Evolutionary conservation across 176 grass and related monocot species (phyloP), one percentile per base, ranked within the genome.

Genomic region (Aechmea fasciata): DNA sequence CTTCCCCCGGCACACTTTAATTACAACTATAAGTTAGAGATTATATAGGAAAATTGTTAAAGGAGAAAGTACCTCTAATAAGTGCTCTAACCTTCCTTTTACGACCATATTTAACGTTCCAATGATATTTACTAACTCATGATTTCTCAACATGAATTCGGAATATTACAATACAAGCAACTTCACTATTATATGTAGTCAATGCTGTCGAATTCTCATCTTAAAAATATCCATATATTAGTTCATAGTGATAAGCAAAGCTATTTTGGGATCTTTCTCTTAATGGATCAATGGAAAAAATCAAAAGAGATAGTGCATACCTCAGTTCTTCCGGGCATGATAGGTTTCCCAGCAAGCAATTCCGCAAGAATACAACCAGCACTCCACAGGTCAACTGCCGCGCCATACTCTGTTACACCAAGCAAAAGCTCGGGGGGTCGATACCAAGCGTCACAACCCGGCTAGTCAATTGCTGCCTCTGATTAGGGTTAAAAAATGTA

Each of bases 251-350:
- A 41, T 41, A 7, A 41, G 33, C 33, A 41, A 41, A 7, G 5
- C 5, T 41, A 41, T 41, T 41, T 6, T 7, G 33, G 33, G 33
- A 0, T 41, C 33, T 41, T 41, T 75, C 52, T 51, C 62, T 50
- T 53, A 24, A 51, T 73, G 47, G 25, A 86, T 71, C 33, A 50
- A 19, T n/a, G 41, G 13, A 55, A 66, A 64, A 26, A 57, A 52
- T 12, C 23, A 49, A 14, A 66, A 47, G 19, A 73, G 48, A 10
- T 0, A 79, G 71, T 55, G 47, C 65, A 7, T 90, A 99, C 95
- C 95, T 99, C 95, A 50, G 95, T 99, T 77, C 87, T 81, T 81
- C 95, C 95, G 52, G 95, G 95, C 95, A 99, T 99, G 68, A 99
- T 99, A 71, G 95, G 95, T 71, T 87, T 99, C 72, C 95, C 90